Base-by-base conservation (phyloP, 2,329 filamentous ascomycete genomes). In the Xylaria digitata region DNA sequence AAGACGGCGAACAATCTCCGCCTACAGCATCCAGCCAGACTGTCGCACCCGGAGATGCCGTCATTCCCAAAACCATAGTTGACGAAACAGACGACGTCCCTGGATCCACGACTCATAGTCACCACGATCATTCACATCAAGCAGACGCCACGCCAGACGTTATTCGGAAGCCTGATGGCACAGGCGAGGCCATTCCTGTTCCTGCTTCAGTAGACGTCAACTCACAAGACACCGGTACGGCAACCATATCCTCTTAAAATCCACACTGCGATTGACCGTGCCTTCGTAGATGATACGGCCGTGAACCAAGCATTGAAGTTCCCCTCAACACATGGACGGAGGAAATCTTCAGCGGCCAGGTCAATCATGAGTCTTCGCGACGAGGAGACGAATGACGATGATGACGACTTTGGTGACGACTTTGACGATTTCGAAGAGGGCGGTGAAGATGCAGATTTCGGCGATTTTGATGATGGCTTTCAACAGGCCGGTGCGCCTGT, bases 381-480 rank as follows among this genome's bases (percentile, higher is more conserved):
- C 45, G 77, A 76, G 21, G 74, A 74, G 48, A 75, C 70, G 6
- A 72, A 74, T 26, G 74, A 76, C 13, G 73, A 76, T 15, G 73
- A 76, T 32, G 83, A 85, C 69, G 85, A 84, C 48, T 87, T 87
- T 75, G 86, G 84, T 23, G 86, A 88, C 73, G 87, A 89, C 67
- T 86, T 87, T 78, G 86, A 89, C 75, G 87, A 88, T 68, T 89
- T 89, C 71, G 86, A 88, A 73, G 87, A 89, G 73, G 86, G 85
- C 55, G 84, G 83, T 68, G 81, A 82, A 63, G 83, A 83, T 71
- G 84, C 81, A 50, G 81, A 86, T 73, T 90, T 90, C 80, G 87
- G 88, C 74, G 90, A 92, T 74, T 93, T 93, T 79, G 89, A 91
- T 75, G 91, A 90, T 71, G 89, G 84, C 43, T 93, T 93, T 76